phyloP scores from a whole-genome alignment of 805 yeast genomes.

The Sugiyamaella americana region DNA sequence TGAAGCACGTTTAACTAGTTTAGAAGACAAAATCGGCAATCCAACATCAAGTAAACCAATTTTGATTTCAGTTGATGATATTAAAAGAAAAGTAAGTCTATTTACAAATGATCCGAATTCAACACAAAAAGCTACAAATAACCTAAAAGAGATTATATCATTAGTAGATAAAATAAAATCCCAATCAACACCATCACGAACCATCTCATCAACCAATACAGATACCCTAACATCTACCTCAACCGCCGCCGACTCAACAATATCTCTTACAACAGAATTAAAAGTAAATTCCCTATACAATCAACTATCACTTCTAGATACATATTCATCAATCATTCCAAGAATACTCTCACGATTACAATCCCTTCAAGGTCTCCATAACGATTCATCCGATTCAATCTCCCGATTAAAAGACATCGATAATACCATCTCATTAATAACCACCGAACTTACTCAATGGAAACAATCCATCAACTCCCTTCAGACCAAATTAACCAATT shows the following conservation, averaged over 20 bases:
- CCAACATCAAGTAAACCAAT: constrained; percentile 5
- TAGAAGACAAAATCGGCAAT: constrained; percentile 20
- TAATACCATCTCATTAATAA: constrained; percentile 8
- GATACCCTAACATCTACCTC: not conserved
- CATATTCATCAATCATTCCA: constrained; percentile 10
- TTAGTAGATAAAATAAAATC: not conserved
- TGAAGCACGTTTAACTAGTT: constrained; percentile 26
- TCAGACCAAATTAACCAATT: constrained; percentile 8
- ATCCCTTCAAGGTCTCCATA: constrained; percentile 16
- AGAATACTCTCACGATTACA: constrained; percentile 12
- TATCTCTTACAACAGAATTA: not conserved
- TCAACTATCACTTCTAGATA: constrained; percentile 10
- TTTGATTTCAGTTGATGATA: constrained; percentile 7
- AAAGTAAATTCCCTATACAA: constrained; percentile 14
- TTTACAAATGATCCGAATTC: constrained; percentile 13
- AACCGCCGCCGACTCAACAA: not conserved
- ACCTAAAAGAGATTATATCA: constrained; percentile 11
- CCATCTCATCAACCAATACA: constrained; percentile 1
- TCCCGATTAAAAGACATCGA: constrained; percentile 10
- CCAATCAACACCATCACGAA: constrained; percentile 1
- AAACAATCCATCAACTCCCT: constrained; percentile 7
- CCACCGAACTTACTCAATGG: constrained; percentile 14
- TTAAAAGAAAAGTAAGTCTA: constrained; percentile 11
- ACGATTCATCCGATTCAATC: constrained; percentile 15
- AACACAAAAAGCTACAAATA: constrained; percentile 6